Percentiles rank a stretch among this genome's conserved stretches.
Evolutionary conservation across 2,329 filamentous ascomycete species (phyloP).

Genomic region (Ophiostoma perfectum): DNA sequence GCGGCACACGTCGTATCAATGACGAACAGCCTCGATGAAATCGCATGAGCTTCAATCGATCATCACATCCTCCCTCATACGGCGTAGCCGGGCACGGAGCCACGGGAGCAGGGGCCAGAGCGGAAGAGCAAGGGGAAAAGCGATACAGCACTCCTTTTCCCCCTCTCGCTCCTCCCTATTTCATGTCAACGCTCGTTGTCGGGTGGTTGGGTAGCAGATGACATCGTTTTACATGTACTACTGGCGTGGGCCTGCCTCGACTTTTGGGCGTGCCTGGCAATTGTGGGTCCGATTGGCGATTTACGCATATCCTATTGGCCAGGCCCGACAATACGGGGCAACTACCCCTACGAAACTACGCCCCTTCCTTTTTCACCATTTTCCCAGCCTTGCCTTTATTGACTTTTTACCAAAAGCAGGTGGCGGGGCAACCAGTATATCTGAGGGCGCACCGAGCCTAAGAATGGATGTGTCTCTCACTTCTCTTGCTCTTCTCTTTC

Average conservation of each 20-base stretch:
- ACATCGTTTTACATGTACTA: slow-evolving; percentile 8
- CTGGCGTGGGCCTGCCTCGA: slow-evolving; percentile 1
- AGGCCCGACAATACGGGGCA: background rate
- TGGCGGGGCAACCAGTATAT: slow-evolving; percentile 28
- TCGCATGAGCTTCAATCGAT: background rate
- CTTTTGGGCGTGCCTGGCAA: background rate
- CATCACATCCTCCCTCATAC: background rate
- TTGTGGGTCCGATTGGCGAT: background rate
- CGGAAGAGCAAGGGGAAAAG: background rate
- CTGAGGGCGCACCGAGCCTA: slow-evolving; percentile 18
- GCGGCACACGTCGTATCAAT: no score
- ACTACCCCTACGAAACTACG: background rate
- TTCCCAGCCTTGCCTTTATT: slow-evolving; percentile 28
- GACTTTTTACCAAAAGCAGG: slow-evolving; percentile 25
- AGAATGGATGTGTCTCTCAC: background rate
- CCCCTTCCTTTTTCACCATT: background rate
- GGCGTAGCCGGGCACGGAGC: background rate
- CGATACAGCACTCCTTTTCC: background rate
- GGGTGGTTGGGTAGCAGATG: slow-evolving; percentile 22
- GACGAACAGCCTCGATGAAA: no score
- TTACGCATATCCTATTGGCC: slow-evolving; percentile 11
- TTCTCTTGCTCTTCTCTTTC: background rate
- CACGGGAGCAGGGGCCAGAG: background rate
- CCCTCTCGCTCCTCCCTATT: background rate
- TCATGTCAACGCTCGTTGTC: slow-evolving; percentile 22